Base-by-base conservation (phyloP, 1,139 yeast species). In the Suhomyces guaymorum region DNA sequence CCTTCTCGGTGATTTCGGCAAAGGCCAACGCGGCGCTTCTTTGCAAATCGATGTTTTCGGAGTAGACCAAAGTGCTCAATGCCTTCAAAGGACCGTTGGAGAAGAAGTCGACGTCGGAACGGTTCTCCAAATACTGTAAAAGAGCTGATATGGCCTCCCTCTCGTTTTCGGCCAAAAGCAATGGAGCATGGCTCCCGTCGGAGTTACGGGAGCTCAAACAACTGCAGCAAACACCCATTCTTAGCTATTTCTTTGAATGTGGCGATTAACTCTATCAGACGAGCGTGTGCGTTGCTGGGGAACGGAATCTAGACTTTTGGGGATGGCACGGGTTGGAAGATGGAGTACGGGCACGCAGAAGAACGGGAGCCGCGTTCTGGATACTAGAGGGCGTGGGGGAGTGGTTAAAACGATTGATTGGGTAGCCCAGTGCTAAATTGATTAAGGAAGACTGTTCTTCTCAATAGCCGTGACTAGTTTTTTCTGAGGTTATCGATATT, bases 1-100 rank as follows among this genome's bases (percentile, higher is more conserved):
- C 95, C 61, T 92, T 94, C 58, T 92, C 98, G 27, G 99, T 92
- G 39, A 94, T 90, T 62, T 92, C 99, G 8, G 98, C 98, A 71
- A 92, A 92, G 9, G 98, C 98, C 51, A 92, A 73, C 6, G 98
- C 98, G 3, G 99, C 99, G 59, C 96, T 86, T 55, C 98, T 79
- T 62, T 92, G 97, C 41, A 92, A 74, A 58, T 92, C 97, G 48
- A 92, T 79, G 57, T 92, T 92, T 51, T 92, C 97, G 1, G 96
- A 86, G 59, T 92, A 88, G 4, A 92, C 98, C 54, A 92, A 74
- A 1, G 97, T 92, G 39, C 94, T 84, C 45, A 92, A 73, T 3
- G 98, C 97, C 47, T 87, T 76, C 38, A 92, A 70, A 1, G 95
- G 95, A 1, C 90, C 90, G 44, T 94, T 94, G 29, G 92, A 83